These are phyloP conservation scores for Lippia alba DNA, from an alignment of 305 asterid genomes.

Conservation along the genomic window DNA sequence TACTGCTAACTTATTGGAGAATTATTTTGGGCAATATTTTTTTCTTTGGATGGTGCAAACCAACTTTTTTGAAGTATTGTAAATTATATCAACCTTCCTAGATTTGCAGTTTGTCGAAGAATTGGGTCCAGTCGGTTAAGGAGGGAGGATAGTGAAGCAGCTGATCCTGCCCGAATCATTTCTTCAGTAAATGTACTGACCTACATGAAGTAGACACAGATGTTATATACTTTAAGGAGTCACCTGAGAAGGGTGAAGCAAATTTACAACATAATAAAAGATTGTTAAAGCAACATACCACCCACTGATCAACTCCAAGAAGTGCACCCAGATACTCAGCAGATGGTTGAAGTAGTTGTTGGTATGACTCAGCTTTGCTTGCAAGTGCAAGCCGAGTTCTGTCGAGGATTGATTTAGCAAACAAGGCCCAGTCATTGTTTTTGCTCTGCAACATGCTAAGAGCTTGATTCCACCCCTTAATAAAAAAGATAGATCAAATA, in stretches of 20 bases:
- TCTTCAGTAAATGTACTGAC: slow-evolving; percentile 95
- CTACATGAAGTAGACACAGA: slow-evolving; percentile 50
- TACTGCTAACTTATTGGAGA: background rate
- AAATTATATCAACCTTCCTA: slow-evolving; percentile 77
- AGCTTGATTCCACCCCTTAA: slow-evolving; percentile 93
- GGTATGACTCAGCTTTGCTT: slow-evolving; percentile 88
- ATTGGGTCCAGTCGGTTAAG: slow-evolving; percentile 95
- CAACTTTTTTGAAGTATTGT: background rate
- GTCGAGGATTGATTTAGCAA: slow-evolving; percentile 96
- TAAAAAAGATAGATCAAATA: slow-evolving; percentile 29
- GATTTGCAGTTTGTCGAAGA: slow-evolving; percentile 89
- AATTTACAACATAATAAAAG: slow-evolving; percentile 7
- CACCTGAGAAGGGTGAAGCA: slow-evolving; percentile 23
- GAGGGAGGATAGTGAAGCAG: slow-evolving; percentile 94
- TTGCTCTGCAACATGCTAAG: slow-evolving; percentile 65
- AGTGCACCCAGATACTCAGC: slow-evolving; percentile 93
- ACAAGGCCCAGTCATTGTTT: slow-evolving; percentile 83
- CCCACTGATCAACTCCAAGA: slow-evolving; percentile 91
- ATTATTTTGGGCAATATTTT: slow-evolving; percentile 12
- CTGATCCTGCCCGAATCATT: slow-evolving; percentile 96
- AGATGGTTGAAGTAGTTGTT: slow-evolving; percentile 90
- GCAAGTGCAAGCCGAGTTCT: slow-evolving; percentile 93
- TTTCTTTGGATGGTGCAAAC: slow-evolving; percentile 17
- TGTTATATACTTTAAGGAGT: slow-evolving; percentile 34
- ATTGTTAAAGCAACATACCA: slow-evolving; percentile 58